A percentile compares a stretch with the other conserved stretches of the same genome.
These are phyloP conservation scores for Nicotiana rustica DNA, from an alignment of 305 asterid genomes.

Conservation along the genomic window DNA sequence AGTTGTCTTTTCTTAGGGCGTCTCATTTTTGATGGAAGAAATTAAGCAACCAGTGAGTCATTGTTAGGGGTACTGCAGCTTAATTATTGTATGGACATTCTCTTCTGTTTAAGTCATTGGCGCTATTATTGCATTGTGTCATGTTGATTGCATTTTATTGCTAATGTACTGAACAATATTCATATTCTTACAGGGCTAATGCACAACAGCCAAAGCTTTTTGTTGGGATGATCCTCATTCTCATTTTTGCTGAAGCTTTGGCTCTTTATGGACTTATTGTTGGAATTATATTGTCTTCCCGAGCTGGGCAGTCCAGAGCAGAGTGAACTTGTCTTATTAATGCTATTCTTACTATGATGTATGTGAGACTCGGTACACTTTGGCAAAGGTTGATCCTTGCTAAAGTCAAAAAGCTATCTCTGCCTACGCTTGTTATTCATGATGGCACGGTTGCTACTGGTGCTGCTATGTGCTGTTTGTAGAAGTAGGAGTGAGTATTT, in stretches of 20 bases:
- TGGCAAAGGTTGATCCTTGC: neutral
- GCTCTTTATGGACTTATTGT: slow-evolving; percentile 48
- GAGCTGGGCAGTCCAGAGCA: slow-evolving; percentile 49
- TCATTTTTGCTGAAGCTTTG: slow-evolving; percentile 38
- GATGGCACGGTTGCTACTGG: neutral
- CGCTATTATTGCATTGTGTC: slow-evolving; percentile 2
- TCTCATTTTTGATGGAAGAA: neutral
- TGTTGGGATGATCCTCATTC: slow-evolving; percentile 47
- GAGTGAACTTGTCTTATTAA: slow-evolving; percentile 34
- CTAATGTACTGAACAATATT: neutral
- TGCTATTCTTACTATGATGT: neutral
- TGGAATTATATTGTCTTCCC: slow-evolving; percentile 48
- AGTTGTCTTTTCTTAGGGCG: neutral
- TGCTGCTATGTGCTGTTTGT: slow-evolving; percentile 24
- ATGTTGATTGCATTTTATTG: neutral
- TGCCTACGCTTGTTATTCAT: slow-evolving; percentile 1
- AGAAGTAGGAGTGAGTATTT: slow-evolving; percentile 23
- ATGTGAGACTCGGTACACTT: neutral
- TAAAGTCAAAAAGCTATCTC: neutral
- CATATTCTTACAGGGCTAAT: slow-evolving; percentile 41
- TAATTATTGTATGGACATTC: neutral
- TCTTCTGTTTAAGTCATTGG: slow-evolving; percentile 11
- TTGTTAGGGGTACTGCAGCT: neutral
- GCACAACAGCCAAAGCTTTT: slow-evolving; percentile 49
- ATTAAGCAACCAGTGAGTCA: neutral